Base-by-base conservation (phyloP, 2,329 filamentous ascomycete genomes). In the Pleomassaria siparia region DNA sequence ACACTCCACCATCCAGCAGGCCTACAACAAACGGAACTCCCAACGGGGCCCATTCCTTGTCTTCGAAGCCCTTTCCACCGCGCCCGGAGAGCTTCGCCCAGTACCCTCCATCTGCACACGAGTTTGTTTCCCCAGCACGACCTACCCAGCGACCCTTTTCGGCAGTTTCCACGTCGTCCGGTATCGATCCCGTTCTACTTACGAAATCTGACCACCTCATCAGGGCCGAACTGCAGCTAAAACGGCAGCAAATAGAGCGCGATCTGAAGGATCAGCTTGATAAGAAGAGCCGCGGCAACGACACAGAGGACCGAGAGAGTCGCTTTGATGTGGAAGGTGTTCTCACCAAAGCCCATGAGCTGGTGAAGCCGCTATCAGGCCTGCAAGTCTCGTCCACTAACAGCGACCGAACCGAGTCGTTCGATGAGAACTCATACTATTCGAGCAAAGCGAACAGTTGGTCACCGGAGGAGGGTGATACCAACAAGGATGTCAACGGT, bases 401-500 rank as follows among this genome's bases (percentile, higher is more conserved):
- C 71, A 78, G 77, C 64, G 83, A 84, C 69, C 80, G 81, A 65
- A 88, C 80, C 80, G 89, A 92, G 71, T 94, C 89, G 28, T 89
- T 91, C 74, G 91, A 96, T 73, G 87, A 95, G 69, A 91, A 95
- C 66, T 94, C 91, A 32, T 95, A 95, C 72, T 96, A 97, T 77
- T 96, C 92, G 58, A 96, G 91, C 74, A 89, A 87, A 75, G 82
- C 81, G 54, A 86, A 91, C 76, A 88, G 91, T 69, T 95, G 91
- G 55, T 74, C 82, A 66, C 77, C 81, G 67, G 76, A 79, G 52
- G 70, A 73, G 47, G 49, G 51, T 63, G 67, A 69, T 52, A 47
- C 53, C 51, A 61, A 59, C 53, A 59, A 59, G 51, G 56, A 49
- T 51, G 46, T 46, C 49, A 56, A 53, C 40, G 44, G 36, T 60